phyloP scores from a whole-genome alignment of 2,329 filamentous ascomycete species.

The Neobulgaria alba region DNA sequence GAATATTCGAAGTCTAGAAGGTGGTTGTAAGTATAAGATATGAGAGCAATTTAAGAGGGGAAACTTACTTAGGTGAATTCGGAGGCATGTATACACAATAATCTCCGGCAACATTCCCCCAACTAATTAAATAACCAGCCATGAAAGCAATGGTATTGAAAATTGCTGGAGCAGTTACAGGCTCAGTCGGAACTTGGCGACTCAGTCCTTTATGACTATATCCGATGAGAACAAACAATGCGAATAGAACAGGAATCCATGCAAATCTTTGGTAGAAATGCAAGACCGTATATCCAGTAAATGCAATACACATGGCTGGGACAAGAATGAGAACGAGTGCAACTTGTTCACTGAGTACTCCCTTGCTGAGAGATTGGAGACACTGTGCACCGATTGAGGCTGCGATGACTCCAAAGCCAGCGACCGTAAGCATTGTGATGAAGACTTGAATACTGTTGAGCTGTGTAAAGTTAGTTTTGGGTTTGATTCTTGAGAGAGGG shows the following conservation, averaged over 20 bases:
- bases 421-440: slow-evolving; percentile 7
- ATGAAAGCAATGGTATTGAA: too few species aligned
- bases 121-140: slow-evolving; percentile 7
- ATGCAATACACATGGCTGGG: slow-evolving; percentile 32
- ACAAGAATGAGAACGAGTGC: slow-evolving; percentile 17
- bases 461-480: too few species aligned
- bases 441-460: slow-evolving; percentile 27
- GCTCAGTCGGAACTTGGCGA: slow-evolving; percentile 7
- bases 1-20: background rate
- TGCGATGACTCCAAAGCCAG: slow-evolving; percentile 7
- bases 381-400: slow-evolving; percentile 6
- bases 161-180: slow-evolving; percentile 5
- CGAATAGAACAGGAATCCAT: slow-evolving; percentile 30
- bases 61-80: slow-evolving; percentile 6
- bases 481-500: too few species aligned
- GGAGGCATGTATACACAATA: slow-evolving; percentile 8
- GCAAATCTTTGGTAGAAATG: slow-evolving; percentile 31
- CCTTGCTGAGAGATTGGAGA: slow-evolving; percentile 4
- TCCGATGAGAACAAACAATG: slow-evolving; percentile 22
- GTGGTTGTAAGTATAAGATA: slow-evolving; percentile 4
- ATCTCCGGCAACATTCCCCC: slow-evolving; percentile 8
- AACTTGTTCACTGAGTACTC: slow-evolving; percentile 6
- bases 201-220: slow-evolving; percentile 3
- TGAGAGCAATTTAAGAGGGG: slow-evolving; percentile 8
- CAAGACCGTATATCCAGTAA: slow-evolving; percentile 32